These are phyloP conservation scores for Veloboletus limbatus DNA, from an alignment of 1,284 basidiomycete species.

Conservation along the genomic window DNA sequence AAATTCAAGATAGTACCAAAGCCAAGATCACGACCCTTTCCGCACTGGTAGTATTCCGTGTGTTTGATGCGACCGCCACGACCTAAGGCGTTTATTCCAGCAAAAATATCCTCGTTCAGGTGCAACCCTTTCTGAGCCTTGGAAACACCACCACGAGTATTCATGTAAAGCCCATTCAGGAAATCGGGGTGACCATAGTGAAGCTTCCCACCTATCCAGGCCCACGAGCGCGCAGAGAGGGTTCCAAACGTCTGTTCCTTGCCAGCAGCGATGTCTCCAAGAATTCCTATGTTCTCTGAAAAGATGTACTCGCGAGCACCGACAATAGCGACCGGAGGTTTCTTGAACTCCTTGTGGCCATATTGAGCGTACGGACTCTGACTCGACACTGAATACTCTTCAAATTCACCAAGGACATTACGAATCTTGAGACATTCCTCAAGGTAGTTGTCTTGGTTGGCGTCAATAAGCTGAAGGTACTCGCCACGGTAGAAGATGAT, in stretches of 20 bases:
- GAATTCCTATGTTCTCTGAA: slow-evolving; percentile 99
- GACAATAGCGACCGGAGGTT: slow-evolving; percentile 92
- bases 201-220: slow-evolving; percentile 97
- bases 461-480: slow-evolving; percentile 98
- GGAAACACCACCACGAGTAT: slow-evolving; percentile 95
- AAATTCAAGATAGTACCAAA: slow-evolving; percentile 99
- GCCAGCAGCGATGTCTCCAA: slow-evolving; percentile 97
- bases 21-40: slow-evolving; percentile 97
- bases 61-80: slow-evolving; percentile 98
- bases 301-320: slow-evolving; percentile 99
- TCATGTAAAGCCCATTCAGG: slow-evolving; percentile 98
- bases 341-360: slow-evolving; percentile 84
- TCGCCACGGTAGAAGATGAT: slow-evolving; percentile 99
- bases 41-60: slow-evolving; percentile 98
- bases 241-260: slow-evolving; percentile 99
- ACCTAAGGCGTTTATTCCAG: slow-evolving; percentile 98
- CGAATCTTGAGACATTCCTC: slow-evolving; percentile 99
- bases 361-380: slow-evolving; percentile 91
- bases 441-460: slow-evolving; percentile 99
- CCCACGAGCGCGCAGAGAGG: slow-evolving; percentile 89
- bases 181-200: slow-evolving; percentile 99
- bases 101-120: slow-evolving; percentile 99
- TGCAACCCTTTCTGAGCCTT: slow-evolving; percentile 99
- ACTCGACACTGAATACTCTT: slow-evolving; percentile 84
- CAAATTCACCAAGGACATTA: slow-evolving; percentile 97